phyloP scores from a whole-genome alignment of 192 early-diverging fungal species.

The Backusella tarrabulga region DNA sequence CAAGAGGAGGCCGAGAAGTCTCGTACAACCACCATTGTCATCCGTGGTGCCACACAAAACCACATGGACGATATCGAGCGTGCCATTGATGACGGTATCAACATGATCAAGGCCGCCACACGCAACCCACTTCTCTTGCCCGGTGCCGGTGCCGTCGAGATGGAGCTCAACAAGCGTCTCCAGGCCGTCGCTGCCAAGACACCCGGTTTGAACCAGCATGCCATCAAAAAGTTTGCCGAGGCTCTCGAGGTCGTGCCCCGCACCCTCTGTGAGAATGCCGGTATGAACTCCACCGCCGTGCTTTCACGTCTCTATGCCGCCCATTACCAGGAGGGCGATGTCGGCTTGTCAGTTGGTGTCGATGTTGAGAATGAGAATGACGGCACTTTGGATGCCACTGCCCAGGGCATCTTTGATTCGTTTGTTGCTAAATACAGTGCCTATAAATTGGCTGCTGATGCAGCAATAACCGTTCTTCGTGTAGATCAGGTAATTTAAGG shows the following conservation, averaged over 20 bases:
- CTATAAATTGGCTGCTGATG: conserved; percentile 86
- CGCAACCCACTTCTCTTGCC: conserved; percentile 83
- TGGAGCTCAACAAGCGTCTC: conserved; percentile 85
- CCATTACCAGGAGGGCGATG: conserved; percentile 66
- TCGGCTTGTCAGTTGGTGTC: conserved; percentile 63
- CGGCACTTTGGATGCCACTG: conserved; percentile 73
- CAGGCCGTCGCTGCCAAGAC: conserved; percentile 83
- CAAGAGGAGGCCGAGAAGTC: conserved; percentile 81
- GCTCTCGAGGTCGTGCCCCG: conserved; percentile 93
- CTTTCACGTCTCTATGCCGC: conserved; percentile 91
- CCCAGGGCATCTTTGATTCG: conserved; percentile 76
- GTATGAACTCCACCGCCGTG: conserved; percentile 90
- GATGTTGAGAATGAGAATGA: conserved; percentile 78
- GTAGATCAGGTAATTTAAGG: conserved; percentile 79
- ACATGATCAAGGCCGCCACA: conserved; percentile 89
- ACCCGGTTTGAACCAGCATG: conserved; percentile 93
- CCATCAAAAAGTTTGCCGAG: conserved; percentile 94
- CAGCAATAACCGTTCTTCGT: conserved; percentile 90
- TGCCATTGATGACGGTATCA: conserved; percentile 97
- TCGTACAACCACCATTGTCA: conserved; percentile 92
- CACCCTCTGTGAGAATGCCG: conserved; percentile 93
- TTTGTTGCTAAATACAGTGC: conserved; percentile 86
- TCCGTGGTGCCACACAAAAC: conserved; percentile 96
- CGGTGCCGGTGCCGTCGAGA: conserved; percentile 93
- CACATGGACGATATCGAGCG: conserved; percentile 96